Percentiles rank a stretch among this genome's conserved stretches.
phyloP scores from a whole-genome alignment of 2,329 filamentous ascomycete species.

The Botrytis elliptica region DNA sequence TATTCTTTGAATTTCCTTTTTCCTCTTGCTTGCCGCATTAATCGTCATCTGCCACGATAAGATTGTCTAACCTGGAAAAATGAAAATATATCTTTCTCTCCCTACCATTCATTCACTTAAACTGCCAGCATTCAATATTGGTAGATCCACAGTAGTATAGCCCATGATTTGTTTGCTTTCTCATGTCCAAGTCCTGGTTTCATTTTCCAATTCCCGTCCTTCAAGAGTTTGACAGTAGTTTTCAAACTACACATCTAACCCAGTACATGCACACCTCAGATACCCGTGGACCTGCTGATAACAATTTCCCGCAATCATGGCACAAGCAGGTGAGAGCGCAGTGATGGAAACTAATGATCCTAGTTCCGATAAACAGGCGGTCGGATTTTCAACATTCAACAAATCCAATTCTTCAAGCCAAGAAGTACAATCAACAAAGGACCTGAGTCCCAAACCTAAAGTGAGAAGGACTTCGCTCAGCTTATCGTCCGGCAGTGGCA shows the following conservation, averaged over 20 bases:
- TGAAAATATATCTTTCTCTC: neutral
- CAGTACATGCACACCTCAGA: neutral
- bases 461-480: conserved; percentile 38
- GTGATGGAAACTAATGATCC: conserved; percentile 30
- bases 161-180: neutral
- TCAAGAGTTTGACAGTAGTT: neutral
- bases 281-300: neutral
- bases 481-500: conserved; percentile 46
- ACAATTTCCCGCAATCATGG: conserved; percentile 15
- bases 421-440: conserved; percentile 8
- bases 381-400: conserved; percentile 22
- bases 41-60: conserved; percentile 7
- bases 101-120: neutral
- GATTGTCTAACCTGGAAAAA: neutral
- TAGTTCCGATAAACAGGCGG: conserved; percentile 23
- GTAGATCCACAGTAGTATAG: neutral
- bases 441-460: conserved; percentile 2
- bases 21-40: neutral
- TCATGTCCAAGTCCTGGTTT: neutral
- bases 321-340: conserved; percentile 21
- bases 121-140: neutral
- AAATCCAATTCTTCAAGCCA: conserved; percentile 8
- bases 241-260: neutral
- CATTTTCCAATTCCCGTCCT: neutral
- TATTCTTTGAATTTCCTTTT: neutral